A percentile compares a stretch with the other conserved stretches of the same genome.
Evolutionary conservation across 2,329 filamentous ascomycete genomes (phyloP).

Genomic region (Hirsutella rhossiliensis): DNA sequence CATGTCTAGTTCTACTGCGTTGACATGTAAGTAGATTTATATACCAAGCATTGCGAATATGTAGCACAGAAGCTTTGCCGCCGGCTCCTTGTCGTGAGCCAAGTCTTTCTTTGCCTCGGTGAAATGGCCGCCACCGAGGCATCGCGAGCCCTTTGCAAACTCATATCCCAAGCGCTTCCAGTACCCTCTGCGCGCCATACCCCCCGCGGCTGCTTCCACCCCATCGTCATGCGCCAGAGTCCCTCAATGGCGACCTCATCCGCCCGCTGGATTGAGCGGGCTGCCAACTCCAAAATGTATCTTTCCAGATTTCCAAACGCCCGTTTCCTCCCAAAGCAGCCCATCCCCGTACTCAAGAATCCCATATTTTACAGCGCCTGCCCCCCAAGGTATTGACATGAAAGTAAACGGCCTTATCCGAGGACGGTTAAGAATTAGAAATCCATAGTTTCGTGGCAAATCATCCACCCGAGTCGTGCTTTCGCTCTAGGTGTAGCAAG

Average conservation of each 20-base stretch:
- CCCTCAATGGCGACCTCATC: neutral
- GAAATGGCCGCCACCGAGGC: too few species aligned
- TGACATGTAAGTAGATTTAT: too few species aligned
- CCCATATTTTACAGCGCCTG: constrained; percentile 1
- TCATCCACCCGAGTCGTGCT: neutral
- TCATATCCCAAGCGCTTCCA: too few species aligned
- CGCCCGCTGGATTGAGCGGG: neutral
- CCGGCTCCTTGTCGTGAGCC: too few species aligned
- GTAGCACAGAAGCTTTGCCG: too few species aligned
- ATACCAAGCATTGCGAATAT: too few species aligned
- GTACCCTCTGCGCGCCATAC: too few species aligned
- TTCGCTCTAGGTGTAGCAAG: constrained; percentile 3
- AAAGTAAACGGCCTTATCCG: neutral
- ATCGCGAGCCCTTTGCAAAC: too few species aligned
- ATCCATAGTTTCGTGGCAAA: neutral
- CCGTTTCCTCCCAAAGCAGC: neutral
- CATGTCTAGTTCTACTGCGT: too few species aligned
- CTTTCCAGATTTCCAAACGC: constrained; percentile 1
- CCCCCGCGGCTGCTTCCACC: too few species aligned
- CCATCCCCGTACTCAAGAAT: neutral
- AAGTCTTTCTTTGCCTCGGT: too few species aligned
- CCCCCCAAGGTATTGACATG: neutral
- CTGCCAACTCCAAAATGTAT: neutral
- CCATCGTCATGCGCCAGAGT: too few species aligned
- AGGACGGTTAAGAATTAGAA: neutral